Base-by-base conservation (phyloP, 805 yeast genomes). In the Candida parachauliodes region DNA sequence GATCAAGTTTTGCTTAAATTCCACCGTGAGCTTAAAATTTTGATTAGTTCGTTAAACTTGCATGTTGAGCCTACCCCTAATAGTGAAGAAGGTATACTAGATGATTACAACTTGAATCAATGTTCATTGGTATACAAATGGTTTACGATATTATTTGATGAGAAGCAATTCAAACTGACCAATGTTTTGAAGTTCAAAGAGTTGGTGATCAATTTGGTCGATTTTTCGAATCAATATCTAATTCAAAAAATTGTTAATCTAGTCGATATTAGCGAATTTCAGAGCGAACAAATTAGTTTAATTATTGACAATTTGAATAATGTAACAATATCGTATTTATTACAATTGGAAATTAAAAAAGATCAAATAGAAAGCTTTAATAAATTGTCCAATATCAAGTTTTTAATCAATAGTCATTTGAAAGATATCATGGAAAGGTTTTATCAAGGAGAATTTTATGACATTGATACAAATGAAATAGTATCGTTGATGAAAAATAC, bases 371-470 rank as follows among this genome's bases (percentile, higher is more conserved):
- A 48, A 24, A 50, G 61, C 3, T 50, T 47, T 42, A 54, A 54
- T 41, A 57, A 59, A 40, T 39, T 64, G 28, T 45, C 49, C 34
- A 66, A 65, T 38, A 41, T 58, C n/a, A 45, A 49, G 29, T 58
- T 60, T 38, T 48, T 67, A 33, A 45, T 68, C 36, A 60, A 51
- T 37, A 56, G 51, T 42, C 74, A 68, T 44, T 58, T 76, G 46
- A 65, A 59, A 27, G 70, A 63, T 28, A 76, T 76, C 30, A 60
- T 75, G 57, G 72, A 64, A 12, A 47, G 60, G 34, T 76, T 76
- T 45, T 74, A 72, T 52, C 71, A 72, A 44, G 81, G 79, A 4
- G 73, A 67, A 25, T 64, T 72, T 32, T 75, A 60, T 44, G 78
- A 73, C 39, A 56, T 73, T 28, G 60, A 62, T 17, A 74, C 80